Evolutionary conservation across 345 rosid species (phyloP), one percentile per base, ranked within the genome.

Genomic region (Acer negundo): DNA sequence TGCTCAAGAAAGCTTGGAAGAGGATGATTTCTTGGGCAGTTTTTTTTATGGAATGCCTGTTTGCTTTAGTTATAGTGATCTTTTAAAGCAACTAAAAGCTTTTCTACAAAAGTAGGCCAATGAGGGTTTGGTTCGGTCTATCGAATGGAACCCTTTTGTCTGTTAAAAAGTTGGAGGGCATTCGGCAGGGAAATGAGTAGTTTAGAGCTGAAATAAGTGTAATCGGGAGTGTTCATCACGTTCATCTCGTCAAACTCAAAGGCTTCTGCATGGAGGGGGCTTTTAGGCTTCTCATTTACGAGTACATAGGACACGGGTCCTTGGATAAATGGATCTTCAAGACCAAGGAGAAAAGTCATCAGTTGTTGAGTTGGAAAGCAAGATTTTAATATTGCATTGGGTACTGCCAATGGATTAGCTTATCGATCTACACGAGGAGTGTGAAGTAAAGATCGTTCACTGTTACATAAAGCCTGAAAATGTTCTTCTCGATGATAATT

Each of bases 251-350:
- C 75, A 87, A 78, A 81, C 87, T 89, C 35, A 89, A 80, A 82
- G 92, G 90, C 62, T 89, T 85, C 84, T 89, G 92, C 53, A 69
- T 78, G 0, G 89, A 89, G 75, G 86, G 89, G 51, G 20, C 59
- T 24, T 84, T 87, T 65, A 71, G 87, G 72, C 92, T 89, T 77
- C 92, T 89, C 59, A 90, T 83, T 56, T 89, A 89, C 3, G 92
- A 87, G 84, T 87, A 77, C 88, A 76, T 89, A 88, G 84, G 22
- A 24, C 87, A 87, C 0, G 84, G 87, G 47, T 87, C 90, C 8
- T 71, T 87, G 47, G 88, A 87, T 72, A 81, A 76, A 65, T 87
- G 90, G 90, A 87, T 87, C 73, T 87, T 83, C 85, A 84, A 80
- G 72, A 83, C 75, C 17, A 28, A 74, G 28, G 75, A 79, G 17